phyloP scores from a whole-genome alignment of 2,329 filamentous ascomycete species.

The Blastomyces percursus region DNA sequence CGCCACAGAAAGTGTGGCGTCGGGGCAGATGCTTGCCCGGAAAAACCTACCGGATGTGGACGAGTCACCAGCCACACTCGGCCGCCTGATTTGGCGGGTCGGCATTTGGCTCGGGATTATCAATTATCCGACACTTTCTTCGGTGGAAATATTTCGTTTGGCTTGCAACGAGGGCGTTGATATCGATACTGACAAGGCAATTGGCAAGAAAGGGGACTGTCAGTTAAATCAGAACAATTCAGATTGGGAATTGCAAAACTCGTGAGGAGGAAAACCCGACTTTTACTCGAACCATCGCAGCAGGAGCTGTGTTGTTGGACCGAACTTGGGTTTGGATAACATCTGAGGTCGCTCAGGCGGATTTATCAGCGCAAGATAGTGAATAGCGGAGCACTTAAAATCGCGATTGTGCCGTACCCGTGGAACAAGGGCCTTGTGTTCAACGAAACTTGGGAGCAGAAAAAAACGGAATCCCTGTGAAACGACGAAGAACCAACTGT shows the following conservation, averaged over 20 bases:
- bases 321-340: not conserved
- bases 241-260: not conserved
- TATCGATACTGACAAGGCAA: not conserved
- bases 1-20: constrained; percentile 15
- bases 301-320: not conserved
- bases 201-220: not conserved
- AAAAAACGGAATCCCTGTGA: not conserved
- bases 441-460: not conserved
- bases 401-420: not conserved
- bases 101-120: not conserved
- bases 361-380: not conserved
- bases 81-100: not conserved
- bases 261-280: not conserved
- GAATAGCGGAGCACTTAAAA: not conserved
- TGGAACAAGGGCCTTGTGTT: not conserved
- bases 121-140: not conserved
- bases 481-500: not conserved
- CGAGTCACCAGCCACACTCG: constrained; percentile 1
- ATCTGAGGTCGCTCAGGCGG: not conserved
- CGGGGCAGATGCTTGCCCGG: constrained; percentile 2
- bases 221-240: not conserved
- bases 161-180: not conserved
- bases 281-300: not conserved
- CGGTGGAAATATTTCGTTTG: not conserved
- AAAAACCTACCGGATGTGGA: not conserved